Conservation (phyloP, 768 basidiomycete species). For the Suillus cothurnatus region DNA sequence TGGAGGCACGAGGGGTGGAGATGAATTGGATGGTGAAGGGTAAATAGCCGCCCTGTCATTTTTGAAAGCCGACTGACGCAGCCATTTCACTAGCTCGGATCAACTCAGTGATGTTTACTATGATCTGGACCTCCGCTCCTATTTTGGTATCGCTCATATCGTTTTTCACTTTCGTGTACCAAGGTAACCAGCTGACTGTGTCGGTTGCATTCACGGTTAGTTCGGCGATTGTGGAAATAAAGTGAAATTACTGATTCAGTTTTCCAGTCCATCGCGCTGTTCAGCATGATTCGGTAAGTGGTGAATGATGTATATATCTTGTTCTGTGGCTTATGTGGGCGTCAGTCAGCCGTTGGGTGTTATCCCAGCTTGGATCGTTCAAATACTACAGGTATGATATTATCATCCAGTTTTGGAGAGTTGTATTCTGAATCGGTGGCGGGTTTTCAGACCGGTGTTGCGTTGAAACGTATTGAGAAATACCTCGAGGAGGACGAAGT, state of each 20-base stretch:
- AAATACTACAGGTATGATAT: slow-evolving; percentile 57
- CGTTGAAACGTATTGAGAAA: slow-evolving; percentile 59
- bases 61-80: neutral
- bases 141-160: slow-evolving; percentile 79
- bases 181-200: slow-evolving; percentile 75
- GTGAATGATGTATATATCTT: neutral
- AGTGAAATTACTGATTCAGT: neutral
- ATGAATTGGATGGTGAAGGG: slow-evolving; percentile 10
- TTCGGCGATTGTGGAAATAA: slow-evolving; percentile 7
- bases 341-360: slow-evolving; percentile 69
- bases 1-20: slow-evolving; percentile 62
- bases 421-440: slow-evolving; percentile 1
- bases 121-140: slow-evolving; percentile 77
- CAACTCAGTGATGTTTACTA: slow-evolving; percentile 70
- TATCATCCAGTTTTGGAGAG: neutral
- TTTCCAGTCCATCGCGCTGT: slow-evolving; percentile 71
- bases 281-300: slow-evolving; percentile 78
- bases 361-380: slow-evolving; percentile 79
- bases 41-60: neutral
- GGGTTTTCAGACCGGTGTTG: slow-evolving; percentile 48
- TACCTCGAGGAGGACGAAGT: slow-evolving; percentile 68
- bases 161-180: slow-evolving; percentile 73
- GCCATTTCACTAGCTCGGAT: slow-evolving; percentile 51
- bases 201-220: slow-evolving; percentile 82
- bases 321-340: slow-evolving; percentile 2